A percentile compares a stretch with the other conserved stretches of the same genome.
Evolutionary conservation across 2,329 filamentous ascomycete genomes (phyloP).

Genomic region (Pezicula rhizophila): DNA sequence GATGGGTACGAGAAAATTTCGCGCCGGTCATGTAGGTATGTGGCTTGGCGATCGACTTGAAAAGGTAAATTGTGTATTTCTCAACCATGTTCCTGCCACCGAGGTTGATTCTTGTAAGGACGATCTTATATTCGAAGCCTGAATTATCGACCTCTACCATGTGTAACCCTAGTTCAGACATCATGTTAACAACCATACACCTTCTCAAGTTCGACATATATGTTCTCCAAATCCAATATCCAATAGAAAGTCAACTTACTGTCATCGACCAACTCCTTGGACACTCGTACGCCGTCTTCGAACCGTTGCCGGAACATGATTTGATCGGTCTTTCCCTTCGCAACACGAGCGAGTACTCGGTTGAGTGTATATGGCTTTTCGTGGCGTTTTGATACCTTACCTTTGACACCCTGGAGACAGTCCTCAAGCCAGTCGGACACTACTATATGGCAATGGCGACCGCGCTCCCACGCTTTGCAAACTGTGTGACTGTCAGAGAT

Average conservation of each 20-base stretch:
- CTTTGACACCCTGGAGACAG: conserved; percentile 24
- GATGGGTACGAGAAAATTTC: conserved; percentile 34
- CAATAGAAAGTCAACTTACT: conserved; percentile 34
- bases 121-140: conserved; percentile 58
- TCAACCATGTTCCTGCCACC: conserved; percentile 44
- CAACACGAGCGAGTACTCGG: conserved; percentile 12
- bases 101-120: conserved; percentile 48
- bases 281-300: conserved; percentile 26
- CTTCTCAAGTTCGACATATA: too few relatives aligned
- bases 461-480: conserved; percentile 29
- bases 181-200: too few relatives aligned
- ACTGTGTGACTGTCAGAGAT: conserved; percentile 26
- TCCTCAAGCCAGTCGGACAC: conserved; percentile 41
- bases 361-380: conserved; percentile 17
- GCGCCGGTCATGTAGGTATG: conserved; percentile 55
- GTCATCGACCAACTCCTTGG: conserved; percentile 40
- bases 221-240: background rate
- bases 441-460: conserved; percentile 35
- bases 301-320: conserved; percentile 28
- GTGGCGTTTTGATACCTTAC: conserved; percentile 20
- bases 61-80: conserved; percentile 55
- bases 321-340: conserved; percentile 33
- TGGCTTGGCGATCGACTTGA: conserved; percentile 56
- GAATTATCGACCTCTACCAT: conserved; percentile 58
- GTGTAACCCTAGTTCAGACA: conserved; percentile 29